Percentiles rank a stretch among this genome's conserved stretches.
Evolutionary conservation across 2,329 filamentous ascomycete genomes (phyloP).

Genomic region (Scedosporium apiospermum): DNA sequence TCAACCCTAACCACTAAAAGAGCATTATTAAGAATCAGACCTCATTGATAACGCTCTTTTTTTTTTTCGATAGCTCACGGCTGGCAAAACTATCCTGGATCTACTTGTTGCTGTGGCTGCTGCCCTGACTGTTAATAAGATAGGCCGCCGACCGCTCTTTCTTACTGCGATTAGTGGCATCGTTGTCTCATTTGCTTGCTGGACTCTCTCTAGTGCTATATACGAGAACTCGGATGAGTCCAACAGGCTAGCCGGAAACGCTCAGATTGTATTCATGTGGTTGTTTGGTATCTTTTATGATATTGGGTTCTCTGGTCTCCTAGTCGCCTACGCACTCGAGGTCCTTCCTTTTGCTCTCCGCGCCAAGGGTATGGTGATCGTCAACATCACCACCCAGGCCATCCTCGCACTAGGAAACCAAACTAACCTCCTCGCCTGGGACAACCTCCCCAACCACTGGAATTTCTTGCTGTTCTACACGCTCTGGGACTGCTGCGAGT

Average conservation of each 20-base stretch:
- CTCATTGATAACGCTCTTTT: no score
- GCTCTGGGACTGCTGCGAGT: conserved; percentile 50
- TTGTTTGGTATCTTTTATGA: conserved; percentile 50
- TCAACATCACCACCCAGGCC: conserved; percentile 55
- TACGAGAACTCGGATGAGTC: conserved; percentile 36
- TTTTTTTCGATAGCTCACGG: conserved; percentile 23
- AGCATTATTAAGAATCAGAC: no score
- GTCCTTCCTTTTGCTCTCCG: conserved; percentile 49
- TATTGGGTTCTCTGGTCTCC: conserved; percentile 48
- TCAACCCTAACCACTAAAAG: not conserved
- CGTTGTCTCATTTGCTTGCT: conserved; percentile 36
- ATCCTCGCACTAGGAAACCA: conserved; percentile 51
- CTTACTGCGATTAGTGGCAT: conserved; percentile 38
- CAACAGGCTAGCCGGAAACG: conserved; percentile 37
- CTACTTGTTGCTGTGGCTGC: conserved; percentile 47
- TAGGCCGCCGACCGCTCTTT: conserved; percentile 45
- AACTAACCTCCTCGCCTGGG: conserved; percentile 56
- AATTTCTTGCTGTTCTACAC: conserved; percentile 60
- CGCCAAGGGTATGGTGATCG: conserved; percentile 52
- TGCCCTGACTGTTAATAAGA: conserved; percentile 37
- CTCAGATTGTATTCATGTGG: conserved; percentile 50
- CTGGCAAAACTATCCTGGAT: conserved; percentile 50
- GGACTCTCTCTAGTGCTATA: conserved; percentile 42
- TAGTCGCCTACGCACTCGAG: conserved; percentile 49
- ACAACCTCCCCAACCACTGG: conserved; percentile 49